A percentile compares a stretch with the other conserved stretches of the same genome.
Evolutionary conservation across 441 rosid species (phyloP).

Genomic region (Sinapis alba): DNA sequence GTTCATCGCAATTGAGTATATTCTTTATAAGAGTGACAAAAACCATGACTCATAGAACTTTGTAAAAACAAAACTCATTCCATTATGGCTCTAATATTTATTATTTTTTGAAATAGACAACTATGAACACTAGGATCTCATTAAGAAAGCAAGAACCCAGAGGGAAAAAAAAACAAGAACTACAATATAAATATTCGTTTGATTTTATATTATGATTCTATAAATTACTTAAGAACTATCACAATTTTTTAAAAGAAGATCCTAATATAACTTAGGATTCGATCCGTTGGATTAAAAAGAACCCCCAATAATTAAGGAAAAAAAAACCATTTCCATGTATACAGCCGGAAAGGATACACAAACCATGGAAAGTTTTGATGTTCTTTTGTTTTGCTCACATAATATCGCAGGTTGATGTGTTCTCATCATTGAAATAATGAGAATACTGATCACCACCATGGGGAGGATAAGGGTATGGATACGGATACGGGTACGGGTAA

Average conservation of each 20-base stretch:
- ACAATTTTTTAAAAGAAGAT: constrained; percentile 32
- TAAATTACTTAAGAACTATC: constrained; percentile 39
- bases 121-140: constrained; percentile 57
- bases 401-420: constrained; percentile 80
- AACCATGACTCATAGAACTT: constrained; percentile 12
- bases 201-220: constrained; percentile 43
- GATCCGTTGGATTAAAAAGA: constrained; percentile 24
- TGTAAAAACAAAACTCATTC: background rate
- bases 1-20: constrained; percentile 10
- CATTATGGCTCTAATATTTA: constrained; percentile 32
- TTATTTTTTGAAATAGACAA: constrained; percentile 46
- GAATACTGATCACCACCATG: constrained; percentile 54
- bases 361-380: constrained; percentile 38
- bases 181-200: constrained; percentile 35
- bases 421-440: constrained; percentile 78
- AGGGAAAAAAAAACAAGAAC: constrained; percentile 14
- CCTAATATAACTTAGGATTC: constrained; percentile 49
- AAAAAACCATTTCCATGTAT: constrained; percentile 58
- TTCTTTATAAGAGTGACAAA: constrained; percentile 11
- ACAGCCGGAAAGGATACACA: constrained; percentile 43
- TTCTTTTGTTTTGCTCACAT: constrained; percentile 52
- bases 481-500: constrained; percentile 41
- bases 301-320: constrained; percentile 29
- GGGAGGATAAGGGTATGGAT: constrained; percentile 31
- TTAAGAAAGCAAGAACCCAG: constrained; percentile 29